Percentiles rank a stretch among this genome's conserved stretches.
These are phyloP conservation scores for Naganishia friedmannii DNA, from an alignment of 768 basidiomycete species.

Conservation along the genomic window DNA sequence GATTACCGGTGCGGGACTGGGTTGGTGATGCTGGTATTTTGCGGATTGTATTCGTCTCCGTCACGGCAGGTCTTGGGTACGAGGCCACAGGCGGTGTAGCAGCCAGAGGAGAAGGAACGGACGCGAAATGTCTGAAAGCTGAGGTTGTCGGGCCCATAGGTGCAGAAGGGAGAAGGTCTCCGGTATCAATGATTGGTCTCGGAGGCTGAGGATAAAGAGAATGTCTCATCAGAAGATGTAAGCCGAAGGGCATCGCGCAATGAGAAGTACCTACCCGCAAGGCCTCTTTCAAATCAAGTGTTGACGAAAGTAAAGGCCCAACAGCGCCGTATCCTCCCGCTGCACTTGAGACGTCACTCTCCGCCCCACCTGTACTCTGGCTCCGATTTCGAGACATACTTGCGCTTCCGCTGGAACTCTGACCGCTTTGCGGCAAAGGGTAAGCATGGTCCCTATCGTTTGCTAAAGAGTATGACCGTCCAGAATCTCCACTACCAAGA, in stretches of 20 bases:
- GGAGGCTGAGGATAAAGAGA: conserved; percentile 36
- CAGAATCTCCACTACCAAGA: conserved; percentile 24
- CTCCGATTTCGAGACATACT: conserved; percentile 3
- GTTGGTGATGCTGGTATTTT: conserved; percentile 21
- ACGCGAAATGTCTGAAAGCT: conserved; percentile 41
- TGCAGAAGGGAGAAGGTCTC: conserved; percentile 44
- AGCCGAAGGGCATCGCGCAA: background rate
- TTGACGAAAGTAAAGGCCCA: background rate
- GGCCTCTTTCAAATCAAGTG: conserved; percentile 40
- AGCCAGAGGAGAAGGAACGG: conserved; percentile 43
- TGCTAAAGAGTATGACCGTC: conserved; percentile 8
- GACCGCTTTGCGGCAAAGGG: conserved; percentile 14
- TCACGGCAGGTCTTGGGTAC: background rate
- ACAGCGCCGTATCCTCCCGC: conserved; percentile 12
- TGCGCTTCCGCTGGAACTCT: conserved; percentile 8
- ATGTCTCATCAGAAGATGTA: background rate
- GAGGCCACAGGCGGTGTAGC: conserved; percentile 27
- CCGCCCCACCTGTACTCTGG: conserved; percentile 5
- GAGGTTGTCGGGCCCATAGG: conserved; percentile 34
- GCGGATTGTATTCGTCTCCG: conserved; percentile 12
- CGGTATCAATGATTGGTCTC: conserved; percentile 39
- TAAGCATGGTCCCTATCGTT: conserved; percentile 14
- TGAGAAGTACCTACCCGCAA: conserved; percentile 40
- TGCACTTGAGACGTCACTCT: conserved; percentile 31
- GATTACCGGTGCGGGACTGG: conserved; percentile 2